A percentile compares a stretch with the other conserved stretches of the same genome.
These are phyloP conservation scores for Ilyonectria mors-panacis DNA, from an alignment of 2,329 filamentous ascomycete genomes.

Conservation along the genomic window DNA sequence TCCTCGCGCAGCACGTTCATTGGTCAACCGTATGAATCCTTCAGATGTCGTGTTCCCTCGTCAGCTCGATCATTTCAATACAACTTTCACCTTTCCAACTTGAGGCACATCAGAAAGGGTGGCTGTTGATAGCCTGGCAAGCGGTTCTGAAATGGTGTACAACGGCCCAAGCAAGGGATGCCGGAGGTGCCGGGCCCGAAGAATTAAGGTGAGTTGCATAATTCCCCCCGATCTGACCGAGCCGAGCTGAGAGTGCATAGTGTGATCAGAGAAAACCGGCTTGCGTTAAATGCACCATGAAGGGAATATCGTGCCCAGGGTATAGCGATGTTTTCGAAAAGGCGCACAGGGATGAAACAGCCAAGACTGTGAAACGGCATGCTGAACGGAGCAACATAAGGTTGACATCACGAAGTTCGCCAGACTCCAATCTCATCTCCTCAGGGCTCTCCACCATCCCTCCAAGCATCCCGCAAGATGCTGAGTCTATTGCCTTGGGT, in stretches of 20 bases:
- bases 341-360: slow-evolving; percentile 11
- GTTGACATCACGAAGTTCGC: background rate
- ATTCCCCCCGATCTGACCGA: background rate
- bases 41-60: background rate
- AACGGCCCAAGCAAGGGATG: slow-evolving; percentile 18
- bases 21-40: background rate
- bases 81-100: background rate
- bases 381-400: background rate
- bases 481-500: slow-evolving; percentile 8
- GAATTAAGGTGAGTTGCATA: background rate
- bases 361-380: background rate
- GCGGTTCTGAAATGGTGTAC: slow-evolving; percentile 7
- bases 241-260: background rate
- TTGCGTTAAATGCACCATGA: background rate
- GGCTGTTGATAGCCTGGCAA: background rate
- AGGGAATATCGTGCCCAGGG: background rate
- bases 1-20: slow-evolving; percentile 9
- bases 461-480: background rate
- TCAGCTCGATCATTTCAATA: slow-evolving; percentile 1
- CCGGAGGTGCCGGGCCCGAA: slow-evolving; percentile 7
- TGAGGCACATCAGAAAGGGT: background rate
- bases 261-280: slow-evolving; percentile 13
- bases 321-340: slow-evolving; percentile 12
- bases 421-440: background rate
- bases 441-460: background rate